These are phyloP conservation scores for Colletotrichum cuscutae DNA, from an alignment of 2,329 filamentous ascomycete genomes.

Conservation along the genomic window DNA sequence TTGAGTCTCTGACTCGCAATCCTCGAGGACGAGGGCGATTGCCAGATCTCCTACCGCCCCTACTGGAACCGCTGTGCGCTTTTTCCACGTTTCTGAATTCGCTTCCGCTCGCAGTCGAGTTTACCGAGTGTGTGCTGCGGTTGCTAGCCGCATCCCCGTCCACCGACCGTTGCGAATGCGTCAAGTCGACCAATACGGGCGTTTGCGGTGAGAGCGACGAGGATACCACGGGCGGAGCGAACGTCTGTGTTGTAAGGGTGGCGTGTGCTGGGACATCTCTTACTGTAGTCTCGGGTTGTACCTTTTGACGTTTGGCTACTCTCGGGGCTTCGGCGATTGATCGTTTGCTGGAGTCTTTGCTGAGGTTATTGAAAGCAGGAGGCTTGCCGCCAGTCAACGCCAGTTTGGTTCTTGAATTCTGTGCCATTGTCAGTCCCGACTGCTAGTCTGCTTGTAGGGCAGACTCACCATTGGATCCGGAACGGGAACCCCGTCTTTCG, in stretches of 20 bases:
- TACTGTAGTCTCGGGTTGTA: neutral
- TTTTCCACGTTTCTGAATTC: slow-evolving; percentile 9
- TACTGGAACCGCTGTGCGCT: neutral
- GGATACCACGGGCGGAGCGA: neutral
- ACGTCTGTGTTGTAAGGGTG: neutral
- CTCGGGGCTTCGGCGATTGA: slow-evolving; percentile 5
- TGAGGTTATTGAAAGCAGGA: neutral
- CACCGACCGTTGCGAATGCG: slow-evolving; percentile 7
- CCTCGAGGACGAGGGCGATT: neutral
- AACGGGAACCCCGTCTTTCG: slow-evolving; percentile 28
- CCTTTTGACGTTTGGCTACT: slow-evolving; percentile 28
- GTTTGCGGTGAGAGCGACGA: neutral
- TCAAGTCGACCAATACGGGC: slow-evolving; percentile 13
- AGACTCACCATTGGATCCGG: slow-evolving; percentile 28
- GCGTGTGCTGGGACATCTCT: neutral
- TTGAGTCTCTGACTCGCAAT: neutral
- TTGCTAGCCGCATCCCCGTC: slow-evolving; percentile 21
- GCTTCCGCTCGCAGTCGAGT: neutral
- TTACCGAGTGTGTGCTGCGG: slow-evolving; percentile 1
- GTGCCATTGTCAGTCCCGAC: neutral
- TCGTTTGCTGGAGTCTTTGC: slow-evolving; percentile 14
- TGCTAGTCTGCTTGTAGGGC: neutral
- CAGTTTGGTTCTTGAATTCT: neutral
- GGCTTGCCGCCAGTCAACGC: neutral
- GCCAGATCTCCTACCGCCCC: neutral